Percentiles rank a stretch among this genome's conserved stretches.
phyloP scores from a whole-genome alignment of 2,329 filamentous ascomycete genomes.

The Botrytis sinoallii region DNA sequence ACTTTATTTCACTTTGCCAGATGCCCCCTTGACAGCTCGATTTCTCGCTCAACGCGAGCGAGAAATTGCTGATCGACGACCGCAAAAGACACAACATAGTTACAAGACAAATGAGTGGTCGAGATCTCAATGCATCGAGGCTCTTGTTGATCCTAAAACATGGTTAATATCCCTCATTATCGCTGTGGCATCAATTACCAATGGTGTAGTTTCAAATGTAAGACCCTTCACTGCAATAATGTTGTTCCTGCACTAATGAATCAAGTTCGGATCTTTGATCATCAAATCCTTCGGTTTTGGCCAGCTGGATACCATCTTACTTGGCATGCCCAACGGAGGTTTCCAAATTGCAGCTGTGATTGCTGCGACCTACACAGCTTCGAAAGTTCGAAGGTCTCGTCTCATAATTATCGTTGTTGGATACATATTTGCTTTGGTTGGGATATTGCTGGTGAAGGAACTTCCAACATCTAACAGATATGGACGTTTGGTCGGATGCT shows the following conservation, averaged over 20 bases:
- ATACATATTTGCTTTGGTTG: slow-evolving; percentile 50
- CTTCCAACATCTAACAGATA: slow-evolving; percentile 50
- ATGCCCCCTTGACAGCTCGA: slow-evolving; percentile 46
- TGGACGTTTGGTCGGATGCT: slow-evolving; percentile 48
- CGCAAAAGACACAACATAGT: slow-evolving; percentile 21
- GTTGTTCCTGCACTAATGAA: slow-evolving; percentile 37
- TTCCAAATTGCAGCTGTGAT: slow-evolving; percentile 14
- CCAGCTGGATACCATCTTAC: slow-evolving; percentile 37
- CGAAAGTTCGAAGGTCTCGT: slow-evolving; percentile 21
- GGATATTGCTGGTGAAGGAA: slow-evolving; percentile 56
- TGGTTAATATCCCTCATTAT: slow-evolving; percentile 30
- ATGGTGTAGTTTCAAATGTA: slow-evolving; percentile 34
- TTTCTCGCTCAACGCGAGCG: slow-evolving; percentile 14
- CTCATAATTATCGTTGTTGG: slow-evolving; percentile 23
- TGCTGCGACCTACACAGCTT: slow-evolving; percentile 21
- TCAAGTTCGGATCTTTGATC: slow-evolving; percentile 38
- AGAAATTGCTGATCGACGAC: slow-evolving; percentile 13
- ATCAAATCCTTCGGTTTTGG: slow-evolving; percentile 40
- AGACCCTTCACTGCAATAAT: neutral
- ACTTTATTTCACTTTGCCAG: slow-evolving; percentile 48
- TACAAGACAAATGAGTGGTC: slow-evolving; percentile 39
- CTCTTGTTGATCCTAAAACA: slow-evolving; percentile 38
- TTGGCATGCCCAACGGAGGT: slow-evolving; percentile 60
- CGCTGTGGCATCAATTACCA: slow-evolving; percentile 39
- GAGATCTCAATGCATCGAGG: slow-evolving; percentile 40